A percentile compares a stretch with the other conserved stretches of the same genome.
These are phyloP conservation scores for Themeda triandra DNA, from an alignment of 176 grass and related monocot genomes.

Conservation along the genomic window DNA sequence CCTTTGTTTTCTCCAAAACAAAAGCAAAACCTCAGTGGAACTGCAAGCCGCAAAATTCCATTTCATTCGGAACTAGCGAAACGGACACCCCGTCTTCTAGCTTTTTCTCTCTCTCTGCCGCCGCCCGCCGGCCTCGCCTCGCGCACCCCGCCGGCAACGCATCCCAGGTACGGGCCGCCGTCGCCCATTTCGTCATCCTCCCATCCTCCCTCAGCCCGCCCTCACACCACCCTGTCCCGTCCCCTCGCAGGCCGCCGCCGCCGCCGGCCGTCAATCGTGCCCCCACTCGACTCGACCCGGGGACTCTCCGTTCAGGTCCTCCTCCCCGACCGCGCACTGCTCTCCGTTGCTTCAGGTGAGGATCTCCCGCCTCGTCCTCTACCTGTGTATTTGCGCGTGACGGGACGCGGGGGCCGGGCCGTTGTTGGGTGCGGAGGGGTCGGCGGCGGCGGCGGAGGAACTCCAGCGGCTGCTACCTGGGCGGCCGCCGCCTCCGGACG, in stretches of 20 bases:
- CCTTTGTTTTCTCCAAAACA: not conserved
- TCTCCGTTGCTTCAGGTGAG: not conserved
- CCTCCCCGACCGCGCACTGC: not conserved
- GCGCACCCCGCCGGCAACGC: not conserved
- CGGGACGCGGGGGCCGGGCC: not conserved
- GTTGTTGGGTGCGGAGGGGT: not conserved
- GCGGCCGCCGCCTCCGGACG: not conserved
- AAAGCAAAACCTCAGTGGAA: not conserved
- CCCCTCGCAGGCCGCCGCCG: not conserved
- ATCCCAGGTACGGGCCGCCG: constrained; percentile 4
- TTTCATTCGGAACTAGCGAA: not conserved
- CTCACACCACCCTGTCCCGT: not conserved
- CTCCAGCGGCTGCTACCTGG: not conserved
- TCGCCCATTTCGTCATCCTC: not conserved
- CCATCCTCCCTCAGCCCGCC: not conserved
- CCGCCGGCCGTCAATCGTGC: not conserved
- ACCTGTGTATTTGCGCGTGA: not conserved
- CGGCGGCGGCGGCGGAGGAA: not conserved
- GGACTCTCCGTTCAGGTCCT: not conserved
- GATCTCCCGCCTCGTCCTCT: not conserved
- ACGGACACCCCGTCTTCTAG: not conserved
- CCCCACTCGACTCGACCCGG: not conserved
- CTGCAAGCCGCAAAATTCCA: constrained; percentile 1
- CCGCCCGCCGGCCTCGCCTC: not conserved
- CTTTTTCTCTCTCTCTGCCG: not conserved